phyloP scores from a whole-genome alignment of 441 rosid species.

The Arabidopsis hybrid region DNA sequence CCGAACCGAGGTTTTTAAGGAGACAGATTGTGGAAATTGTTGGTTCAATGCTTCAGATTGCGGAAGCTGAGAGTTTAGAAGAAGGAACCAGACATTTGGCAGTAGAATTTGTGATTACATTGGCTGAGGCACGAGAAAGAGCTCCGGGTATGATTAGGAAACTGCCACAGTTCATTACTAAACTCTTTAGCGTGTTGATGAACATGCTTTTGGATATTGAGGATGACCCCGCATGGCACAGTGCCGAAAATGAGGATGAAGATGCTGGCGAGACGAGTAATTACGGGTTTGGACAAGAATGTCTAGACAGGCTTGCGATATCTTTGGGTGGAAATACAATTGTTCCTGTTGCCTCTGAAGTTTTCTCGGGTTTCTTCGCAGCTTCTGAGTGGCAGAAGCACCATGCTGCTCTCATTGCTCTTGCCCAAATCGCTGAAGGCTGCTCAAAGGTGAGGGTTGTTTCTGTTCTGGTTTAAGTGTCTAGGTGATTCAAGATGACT shows the following conservation, averaged over 20 bases:
- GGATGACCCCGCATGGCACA: conserved; percentile 60
- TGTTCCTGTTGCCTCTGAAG: conserved; percentile 51
- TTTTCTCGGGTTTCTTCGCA: conserved; percentile 49
- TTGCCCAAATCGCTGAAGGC: conserved; percentile 58
- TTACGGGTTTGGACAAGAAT: conserved; percentile 61
- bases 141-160: conserved; percentile 61
- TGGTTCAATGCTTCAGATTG: conserved; percentile 59
- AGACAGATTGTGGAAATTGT: conserved; percentile 56
- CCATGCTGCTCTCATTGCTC: conserved; percentile 56
- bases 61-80: conserved; percentile 58
- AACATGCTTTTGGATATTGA: conserved; percentile 52
- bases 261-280: conserved; percentile 60
- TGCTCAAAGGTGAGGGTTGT: conserved; percentile 51
- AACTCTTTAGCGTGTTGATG: conserved; percentile 51
- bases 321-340: conserved; percentile 54
- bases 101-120: conserved; percentile 49
- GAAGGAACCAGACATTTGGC: conserved; percentile 61
- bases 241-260: conserved; percentile 54
- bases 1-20: conserved; percentile 56
- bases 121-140: conserved; percentile 55
- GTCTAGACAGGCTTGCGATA: conserved; percentile 55
- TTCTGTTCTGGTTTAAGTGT: conserved; percentile 6
- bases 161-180: conserved; percentile 49
- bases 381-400: conserved; percentile 58
- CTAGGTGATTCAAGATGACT: background rate